phyloP scores from a whole-genome alignment of 202 grass and related monocot species.

The Digitaria exilis region DNA sequence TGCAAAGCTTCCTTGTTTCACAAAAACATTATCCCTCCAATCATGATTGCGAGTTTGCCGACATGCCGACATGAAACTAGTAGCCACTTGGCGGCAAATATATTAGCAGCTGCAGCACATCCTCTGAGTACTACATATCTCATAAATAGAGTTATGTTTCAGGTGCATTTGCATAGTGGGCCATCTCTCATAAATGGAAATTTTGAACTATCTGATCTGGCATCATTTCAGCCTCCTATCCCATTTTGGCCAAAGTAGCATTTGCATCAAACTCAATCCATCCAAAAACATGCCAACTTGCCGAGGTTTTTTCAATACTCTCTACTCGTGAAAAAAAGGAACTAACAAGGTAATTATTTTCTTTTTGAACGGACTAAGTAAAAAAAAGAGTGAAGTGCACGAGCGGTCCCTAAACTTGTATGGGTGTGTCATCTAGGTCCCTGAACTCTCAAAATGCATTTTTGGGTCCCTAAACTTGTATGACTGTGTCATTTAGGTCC shows the following conservation, averaged over 20 bases:
- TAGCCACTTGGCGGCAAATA: neutral
- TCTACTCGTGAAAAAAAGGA: no score
- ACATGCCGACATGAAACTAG: neutral
- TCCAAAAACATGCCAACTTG: neutral
- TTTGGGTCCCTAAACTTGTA: no score
- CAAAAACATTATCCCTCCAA: conserved; percentile 5
- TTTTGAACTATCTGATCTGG: conserved; percentile 5
- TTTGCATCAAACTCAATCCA: neutral
- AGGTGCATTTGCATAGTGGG: conserved; percentile 18
- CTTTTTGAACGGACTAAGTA: no score
- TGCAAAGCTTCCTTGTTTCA: neutral
- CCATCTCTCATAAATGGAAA: conserved; percentile 10
- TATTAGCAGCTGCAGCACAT: neutral
- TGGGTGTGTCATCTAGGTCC: no score
- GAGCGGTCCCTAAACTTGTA: no score
- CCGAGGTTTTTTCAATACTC: no score
- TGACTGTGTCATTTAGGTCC: no score
- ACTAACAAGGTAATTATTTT: no score
- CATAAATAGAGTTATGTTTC: neutral
- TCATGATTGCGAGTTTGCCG: neutral
- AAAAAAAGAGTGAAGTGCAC: no score
- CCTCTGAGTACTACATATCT: conserved; percentile 15
- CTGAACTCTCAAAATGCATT: no score
- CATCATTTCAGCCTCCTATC: neutral
- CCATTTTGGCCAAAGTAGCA: neutral